Evolutionary conservation across 495 filamentous ascomycete species (phyloP), one percentile per base, ranked within the genome.

Genomic region (Penicillium lividum): DNA sequence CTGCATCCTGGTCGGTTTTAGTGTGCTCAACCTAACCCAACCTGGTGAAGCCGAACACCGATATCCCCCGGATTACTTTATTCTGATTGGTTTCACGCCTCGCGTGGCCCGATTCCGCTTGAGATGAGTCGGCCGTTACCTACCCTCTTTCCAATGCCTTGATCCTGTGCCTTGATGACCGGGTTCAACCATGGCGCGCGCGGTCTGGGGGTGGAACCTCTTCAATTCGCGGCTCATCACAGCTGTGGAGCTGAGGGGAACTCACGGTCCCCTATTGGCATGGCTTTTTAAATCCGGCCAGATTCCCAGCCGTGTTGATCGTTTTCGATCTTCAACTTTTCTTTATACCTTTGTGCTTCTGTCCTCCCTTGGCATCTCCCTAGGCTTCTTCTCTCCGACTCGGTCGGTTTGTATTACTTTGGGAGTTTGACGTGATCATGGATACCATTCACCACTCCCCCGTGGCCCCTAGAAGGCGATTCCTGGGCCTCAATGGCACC

Each of bases 401-500:
- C 28, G 46, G 28, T 52, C 38, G 53, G 51, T 25, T 44, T 53
- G 22, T 42, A 38, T 40, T 45, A 44, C 28, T 18, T 38, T 44
- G 15, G 28, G 51, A 36, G 33, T 2, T 11, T 11, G 10, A 36
- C 33, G 13, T n/a, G 31, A 43, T 16, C 22, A 22, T 42, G 5
- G 29, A 27, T 7, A 34, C 0, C 4, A 10, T 42, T 22, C 27
- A 36, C 28, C 7, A 27, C 16, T 5, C 16, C 18, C 10, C 29
- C 28, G 22, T 5, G 0, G 75, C 74, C 71, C 59, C 54, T 16
- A 59, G 66, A 25, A 69, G 52, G 9, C 54, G 51, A 15, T 89
- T 82, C 65, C 82, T 89, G 58, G 88, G 88, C 72, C 83, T 90
- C 54, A 79, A 80, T 61, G 88, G 88, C 76, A 70, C 76, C 40